These are phyloP conservation scores for Coriolopsis trogii DNA, from an alignment of 1,284 basidiomycete species.

Conservation along the genomic window DNA sequence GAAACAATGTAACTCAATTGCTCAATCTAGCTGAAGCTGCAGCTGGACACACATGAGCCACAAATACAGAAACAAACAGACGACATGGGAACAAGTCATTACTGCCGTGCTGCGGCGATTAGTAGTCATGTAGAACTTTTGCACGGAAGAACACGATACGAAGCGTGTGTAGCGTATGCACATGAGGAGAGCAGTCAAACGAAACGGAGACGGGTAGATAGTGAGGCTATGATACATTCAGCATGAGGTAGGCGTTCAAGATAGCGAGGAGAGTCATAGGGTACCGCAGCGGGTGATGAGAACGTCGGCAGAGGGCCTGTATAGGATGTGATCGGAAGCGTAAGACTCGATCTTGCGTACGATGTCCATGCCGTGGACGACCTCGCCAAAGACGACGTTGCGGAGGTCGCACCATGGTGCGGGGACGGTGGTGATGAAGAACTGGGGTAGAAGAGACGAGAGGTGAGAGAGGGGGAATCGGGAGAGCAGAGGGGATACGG, in stretches of 20 bases:
- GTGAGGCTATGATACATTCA: background rate
- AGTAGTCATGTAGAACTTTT: too few relatives aligned
- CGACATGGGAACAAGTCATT: too few relatives aligned
- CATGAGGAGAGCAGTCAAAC: background rate
- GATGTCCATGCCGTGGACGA: constrained; percentile 43
- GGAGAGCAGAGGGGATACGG: constrained; percentile 22
- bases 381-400: constrained; percentile 55
- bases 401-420: constrained; percentile 59
- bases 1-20: too few relatives aligned
- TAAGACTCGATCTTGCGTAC: constrained; percentile 44
- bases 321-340: constrained; percentile 38
- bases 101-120: too few relatives aligned
- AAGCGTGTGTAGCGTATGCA: too few relatives aligned
- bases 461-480: background rate
- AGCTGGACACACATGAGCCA: too few relatives aligned
- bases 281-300: constrained; percentile 32
- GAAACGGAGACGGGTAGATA: background rate
- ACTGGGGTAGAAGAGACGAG: constrained; percentile 42
- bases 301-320: constrained; percentile 38
- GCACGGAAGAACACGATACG: too few relatives aligned
- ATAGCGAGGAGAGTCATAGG: constrained; percentile 3
- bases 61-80: too few relatives aligned
- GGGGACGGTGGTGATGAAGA: constrained; percentile 71
- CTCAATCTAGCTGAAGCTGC: too few relatives aligned
- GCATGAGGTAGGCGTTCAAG: background rate